Evolutionary conservation across 768 basidiomycete genomes (phyloP), one percentile per base, ranked within the genome.

Genomic region (Pleurotus sapidus): DNA sequence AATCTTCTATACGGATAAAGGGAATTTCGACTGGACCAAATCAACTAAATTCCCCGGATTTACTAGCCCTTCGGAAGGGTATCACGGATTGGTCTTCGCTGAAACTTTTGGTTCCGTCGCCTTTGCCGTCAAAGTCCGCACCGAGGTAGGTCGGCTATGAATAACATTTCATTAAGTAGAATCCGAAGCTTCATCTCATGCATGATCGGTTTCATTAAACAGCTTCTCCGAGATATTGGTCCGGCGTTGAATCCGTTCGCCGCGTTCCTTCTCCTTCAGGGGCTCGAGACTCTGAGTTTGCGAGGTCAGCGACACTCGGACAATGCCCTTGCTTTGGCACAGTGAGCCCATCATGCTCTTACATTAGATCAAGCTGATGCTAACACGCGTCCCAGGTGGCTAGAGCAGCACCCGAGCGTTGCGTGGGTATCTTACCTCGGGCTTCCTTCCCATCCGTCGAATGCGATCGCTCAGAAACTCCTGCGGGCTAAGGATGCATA

Each of bases 361-460:
- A n/a, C n/a, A n/a, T n/a, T n/a, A 34, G 30, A 3, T 34, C 30
- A 34, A 8, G 9, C 30, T 4, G 30, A 34, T 60, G 7, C 61
- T 64, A 11, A 38, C 24, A 5, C 30, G 30, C 8, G 1, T 6
- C 25, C 0, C 51, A 77, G 74, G 39, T 88, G 79, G 75, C 81
- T 93, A 34, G 77, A 85, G 63, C 68, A 78, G 48, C 84, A 93
- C 66, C 80, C 83, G 6, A 77, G 80, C 30, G 80, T 94, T 38
- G 70, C 81, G 1, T 94, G 89, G 91, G 87, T 93, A 1, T 86
- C 84, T 0, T 95, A 93, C 65, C 80, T 86, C 42, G 93, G 93
- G 5, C 79, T 93, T 1, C 66, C 70, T 49, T 70, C 66, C 2
- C 93, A 95, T 67, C 67, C 75, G 0, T 86, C 84, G 37, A 77